Evolutionary conservation across 169 alveolate genomes (phyloP).

Genomic region (Plasmodium berghei): DNA sequence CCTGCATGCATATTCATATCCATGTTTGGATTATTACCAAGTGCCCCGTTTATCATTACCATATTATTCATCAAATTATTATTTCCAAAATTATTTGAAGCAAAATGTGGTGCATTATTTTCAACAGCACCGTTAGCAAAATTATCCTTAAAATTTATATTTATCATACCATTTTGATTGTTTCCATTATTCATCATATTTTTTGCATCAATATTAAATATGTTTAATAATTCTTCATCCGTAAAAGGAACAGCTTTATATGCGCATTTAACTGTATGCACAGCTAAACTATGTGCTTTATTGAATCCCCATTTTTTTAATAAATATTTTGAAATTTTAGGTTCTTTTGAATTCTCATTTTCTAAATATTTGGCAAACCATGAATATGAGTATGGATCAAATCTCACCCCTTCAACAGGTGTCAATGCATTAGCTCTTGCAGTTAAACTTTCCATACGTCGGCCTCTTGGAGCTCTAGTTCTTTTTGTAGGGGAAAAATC

Average conservation of each 20-base stretch:
- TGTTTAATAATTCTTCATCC: conserved; percentile 49
- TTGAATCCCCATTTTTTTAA: conserved; percentile 75
- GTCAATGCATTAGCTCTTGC: conserved; percentile 72
- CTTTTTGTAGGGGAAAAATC: conserved; percentile 72
- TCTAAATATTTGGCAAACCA: conserved; percentile 74
- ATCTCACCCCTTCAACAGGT: conserved; percentile 71
- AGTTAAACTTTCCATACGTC: conserved; percentile 75
- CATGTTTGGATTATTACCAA: background rate
- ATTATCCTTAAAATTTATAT: conserved; percentile 21
- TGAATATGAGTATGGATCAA: conserved; percentile 70
- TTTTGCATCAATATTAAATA: conserved; percentile 61
- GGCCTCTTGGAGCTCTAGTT: conserved; percentile 69
- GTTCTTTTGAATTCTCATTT: conserved; percentile 73
- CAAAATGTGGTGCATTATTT: background rate
- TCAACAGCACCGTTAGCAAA: conserved; percentile 3
- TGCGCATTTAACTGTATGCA: conserved; percentile 69
- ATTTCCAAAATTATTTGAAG: background rate
- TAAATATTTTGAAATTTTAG: conserved; percentile 57
- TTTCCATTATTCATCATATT: conserved; percentile 35
- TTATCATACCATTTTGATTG: conserved; percentile 8
- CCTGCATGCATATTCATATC: background rate
- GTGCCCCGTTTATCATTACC: conserved; percentile 2
- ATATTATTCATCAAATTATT: conserved; percentile 12
- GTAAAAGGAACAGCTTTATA: conserved; percentile 71
- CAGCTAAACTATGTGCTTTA: conserved; percentile 72